A percentile compares a stretch with the other conserved stretches of the same genome.
Evolutionary conservation across 2,329 filamentous ascomycete genomes (phyloP).

Genomic region (Hymenoscyphus fructigenus): DNA sequence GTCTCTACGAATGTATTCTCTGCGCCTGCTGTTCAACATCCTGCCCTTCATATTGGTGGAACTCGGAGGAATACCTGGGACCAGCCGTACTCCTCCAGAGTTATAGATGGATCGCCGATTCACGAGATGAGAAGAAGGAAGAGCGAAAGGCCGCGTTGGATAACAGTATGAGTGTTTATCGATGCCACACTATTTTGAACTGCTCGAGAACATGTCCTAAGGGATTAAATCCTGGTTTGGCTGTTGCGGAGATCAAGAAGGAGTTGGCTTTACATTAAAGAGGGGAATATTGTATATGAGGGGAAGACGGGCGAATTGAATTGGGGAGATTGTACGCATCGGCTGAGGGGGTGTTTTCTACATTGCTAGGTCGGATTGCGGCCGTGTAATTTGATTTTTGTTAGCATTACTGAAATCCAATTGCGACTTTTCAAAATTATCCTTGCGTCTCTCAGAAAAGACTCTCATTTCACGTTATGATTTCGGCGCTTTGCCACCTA

Average conservation of each 20-base stretch:
- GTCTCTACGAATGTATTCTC: constrained; percentile 98
- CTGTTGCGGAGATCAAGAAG: constrained; percentile 99
- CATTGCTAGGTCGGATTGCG: background rate
- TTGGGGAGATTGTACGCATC: background rate
- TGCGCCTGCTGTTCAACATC: constrained; percentile 99
- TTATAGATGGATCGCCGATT: constrained; percentile 96
- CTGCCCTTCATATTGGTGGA: constrained; percentile 99
- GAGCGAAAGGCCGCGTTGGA: constrained; percentile 90
- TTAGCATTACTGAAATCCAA: background rate
- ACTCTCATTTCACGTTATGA: no score
- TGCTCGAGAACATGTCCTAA: constrained; percentile 98
- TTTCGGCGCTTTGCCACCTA: no score
- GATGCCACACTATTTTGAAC: constrained; percentile 99
- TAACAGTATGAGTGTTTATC: constrained; percentile 98
- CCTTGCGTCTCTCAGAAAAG: no score
- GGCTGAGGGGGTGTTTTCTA: background rate
- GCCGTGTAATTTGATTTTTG: background rate
- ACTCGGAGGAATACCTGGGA: constrained; percentile 96
- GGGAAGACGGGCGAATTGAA: background rate
- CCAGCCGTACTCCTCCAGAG: constrained; percentile 96
- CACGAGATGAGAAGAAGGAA: constrained; percentile 83
- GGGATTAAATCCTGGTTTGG: constrained; percentile 92
- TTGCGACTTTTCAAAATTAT: background rate
- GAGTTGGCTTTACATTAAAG: constrained; percentile 61
- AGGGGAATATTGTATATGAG: background rate